phyloP scores from a whole-genome alignment of 1,284 basidiomycete genomes.

The Sporisorium reilianum region DNA sequence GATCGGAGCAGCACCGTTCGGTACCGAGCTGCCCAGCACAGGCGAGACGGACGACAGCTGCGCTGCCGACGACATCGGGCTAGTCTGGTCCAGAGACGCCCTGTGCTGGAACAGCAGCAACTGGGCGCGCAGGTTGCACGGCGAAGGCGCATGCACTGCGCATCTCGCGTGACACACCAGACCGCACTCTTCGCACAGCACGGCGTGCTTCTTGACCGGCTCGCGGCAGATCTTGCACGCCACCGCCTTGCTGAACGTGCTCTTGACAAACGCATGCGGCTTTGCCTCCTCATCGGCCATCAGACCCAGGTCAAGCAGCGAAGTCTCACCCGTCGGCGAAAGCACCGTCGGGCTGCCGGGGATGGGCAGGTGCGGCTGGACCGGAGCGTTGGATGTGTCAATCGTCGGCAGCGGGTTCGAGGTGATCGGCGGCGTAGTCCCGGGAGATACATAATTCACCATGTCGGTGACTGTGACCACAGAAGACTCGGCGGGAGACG shows the following conservation, averaged over 20 bases:
- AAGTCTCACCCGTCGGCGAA: slow-evolving; percentile 35
- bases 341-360: slow-evolving; percentile 18
- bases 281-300: slow-evolving; percentile 43
- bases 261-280: slow-evolving; percentile 85
- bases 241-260: slow-evolving; percentile 90
- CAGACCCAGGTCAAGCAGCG: slow-evolving; percentile 48
- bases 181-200: slow-evolving; percentile 88
- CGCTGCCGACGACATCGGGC: slow-evolving; percentile 32
- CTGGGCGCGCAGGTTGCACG: slow-evolving; percentile 83
- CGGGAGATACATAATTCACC: slow-evolving; percentile 19
- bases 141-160: slow-evolving; percentile 78
- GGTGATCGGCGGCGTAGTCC: slow-evolving; percentile 14
- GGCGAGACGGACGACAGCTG: slow-evolving; percentile 25
- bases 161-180: slow-evolving; percentile 88
- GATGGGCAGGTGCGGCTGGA: background rate
- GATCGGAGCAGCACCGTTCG: slow-evolving; percentile 22
- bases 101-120: slow-evolving; percentile 59
- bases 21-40: slow-evolving; percentile 14
- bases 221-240: slow-evolving; percentile 84
- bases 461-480: slow-evolving; percentile 22
- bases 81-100: slow-evolving; percentile 47
- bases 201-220: slow-evolving; percentile 85
- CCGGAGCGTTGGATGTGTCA: slow-evolving; percentile 8
- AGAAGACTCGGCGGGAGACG: slow-evolving; percentile 34
- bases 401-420: slow-evolving; percentile 17